Evolutionary conservation across 2,329 filamentous ascomycete genomes (phyloP).

Genomic region (Penicillium sp.): DNA sequence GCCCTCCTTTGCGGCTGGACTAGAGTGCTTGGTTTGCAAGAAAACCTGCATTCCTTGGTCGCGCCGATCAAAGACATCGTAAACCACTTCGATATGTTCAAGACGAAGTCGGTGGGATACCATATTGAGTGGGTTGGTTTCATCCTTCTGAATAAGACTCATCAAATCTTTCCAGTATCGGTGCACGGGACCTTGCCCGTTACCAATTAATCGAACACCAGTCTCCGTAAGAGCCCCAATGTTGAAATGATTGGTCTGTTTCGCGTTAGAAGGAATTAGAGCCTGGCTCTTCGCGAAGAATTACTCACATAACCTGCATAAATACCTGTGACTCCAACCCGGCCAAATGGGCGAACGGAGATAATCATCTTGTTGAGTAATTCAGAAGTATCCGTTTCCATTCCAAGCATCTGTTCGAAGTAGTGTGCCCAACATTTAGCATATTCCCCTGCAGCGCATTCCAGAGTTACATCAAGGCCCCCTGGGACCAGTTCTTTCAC

Average conservation of each 20-base stretch:
- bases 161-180: conserved; percentile 80
- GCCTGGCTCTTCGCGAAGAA: not conserved
- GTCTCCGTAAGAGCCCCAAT: conserved; percentile 82
- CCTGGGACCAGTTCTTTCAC: conserved; percentile 75
- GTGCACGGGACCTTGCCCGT: conserved; percentile 73
- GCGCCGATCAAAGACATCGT: conserved; percentile 61
- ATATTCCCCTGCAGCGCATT: conserved; percentile 69
- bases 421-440: conserved; percentile 66
- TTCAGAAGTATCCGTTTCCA: conserved; percentile 82
- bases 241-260: conserved; percentile 70
- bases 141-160: conserved; percentile 65
- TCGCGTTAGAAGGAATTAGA: not conserved
- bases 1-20: conserved; percentile 42
- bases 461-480: conserved; percentile 75
- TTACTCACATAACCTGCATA: conserved; percentile 62
- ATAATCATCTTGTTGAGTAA: conserved; percentile 60
- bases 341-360: conserved; percentile 60
- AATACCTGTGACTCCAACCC: conserved; percentile 76
- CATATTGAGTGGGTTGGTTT: conserved; percentile 78
- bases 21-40: conserved; percentile 62
- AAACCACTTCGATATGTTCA: conserved; percentile 71
- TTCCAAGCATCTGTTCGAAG: conserved; percentile 64
- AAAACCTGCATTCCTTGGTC: conserved; percentile 75
- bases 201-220: conserved; percentile 74
- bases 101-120: conserved; percentile 74